These are phyloP conservation scores for Aureobasidium sp. DNA, from an alignment of 2,329 filamentous ascomycete species.

Conservation along the genomic window DNA sequence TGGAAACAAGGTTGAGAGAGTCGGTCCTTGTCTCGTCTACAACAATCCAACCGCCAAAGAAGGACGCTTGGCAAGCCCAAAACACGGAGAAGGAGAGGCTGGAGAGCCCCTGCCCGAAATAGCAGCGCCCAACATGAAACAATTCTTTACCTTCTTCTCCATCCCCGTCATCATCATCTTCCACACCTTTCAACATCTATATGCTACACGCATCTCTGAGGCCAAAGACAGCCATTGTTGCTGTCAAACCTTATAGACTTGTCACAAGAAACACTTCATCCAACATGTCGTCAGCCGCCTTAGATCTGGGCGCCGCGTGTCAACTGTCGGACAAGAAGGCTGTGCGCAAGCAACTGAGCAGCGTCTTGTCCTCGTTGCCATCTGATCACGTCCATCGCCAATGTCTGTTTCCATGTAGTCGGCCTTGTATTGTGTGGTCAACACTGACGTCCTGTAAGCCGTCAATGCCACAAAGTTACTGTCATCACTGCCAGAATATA, in stretches of 20 bases:
- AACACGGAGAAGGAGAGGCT: slow-evolving; percentile 12
- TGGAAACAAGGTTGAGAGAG: slow-evolving; percentile 1
- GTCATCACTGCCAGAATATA: slow-evolving; percentile 64
- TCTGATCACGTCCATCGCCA: slow-evolving; percentile 58
- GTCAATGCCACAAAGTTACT: slow-evolving; percentile 57
- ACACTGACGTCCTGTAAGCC: slow-evolving; percentile 44
- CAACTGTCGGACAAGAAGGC: slow-evolving; percentile 55
- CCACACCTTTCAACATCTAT: not conserved
- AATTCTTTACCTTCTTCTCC: not conserved
- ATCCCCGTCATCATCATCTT: not conserved
- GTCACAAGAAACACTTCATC: not conserved
- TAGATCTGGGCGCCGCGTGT: slow-evolving; percentile 15
- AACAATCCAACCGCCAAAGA: not conserved
- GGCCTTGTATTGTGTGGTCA: not conserved
- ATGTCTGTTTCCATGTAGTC: slow-evolving; percentile 49
- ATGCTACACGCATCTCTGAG: not conserved
- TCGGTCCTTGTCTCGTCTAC: too few relatives aligned
- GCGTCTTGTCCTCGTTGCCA: slow-evolving; percentile 54
- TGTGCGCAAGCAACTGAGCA: slow-evolving; percentile 63
- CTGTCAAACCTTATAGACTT: not conserved
- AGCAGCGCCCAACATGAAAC: not conserved
- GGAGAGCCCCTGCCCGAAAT: slow-evolving; percentile 7
- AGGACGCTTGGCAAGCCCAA: slow-evolving; percentile 6
- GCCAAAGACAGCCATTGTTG: not conserved
- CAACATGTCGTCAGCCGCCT: not conserved